Percentiles rank a stretch among this genome's conserved stretches.
phyloP scores from a whole-genome alignment of 345 rosid genomes.

The Acer saccharum region DNA sequence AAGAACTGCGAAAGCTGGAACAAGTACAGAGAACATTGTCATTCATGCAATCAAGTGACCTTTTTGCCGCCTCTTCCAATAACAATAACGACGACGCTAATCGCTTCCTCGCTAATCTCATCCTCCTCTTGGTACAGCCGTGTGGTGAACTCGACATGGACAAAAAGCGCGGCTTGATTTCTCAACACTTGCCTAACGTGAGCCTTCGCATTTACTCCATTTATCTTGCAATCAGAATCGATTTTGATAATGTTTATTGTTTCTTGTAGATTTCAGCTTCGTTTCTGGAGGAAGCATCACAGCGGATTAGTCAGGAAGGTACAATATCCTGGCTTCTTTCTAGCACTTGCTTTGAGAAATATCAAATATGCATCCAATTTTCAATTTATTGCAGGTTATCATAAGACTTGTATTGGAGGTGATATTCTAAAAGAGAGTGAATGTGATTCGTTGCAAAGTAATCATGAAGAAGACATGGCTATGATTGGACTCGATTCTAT shows the following conservation, averaged over 20 bases:
- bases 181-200: conserved; percentile 58
- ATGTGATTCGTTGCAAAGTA: conserved; percentile 10
- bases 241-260: neutral
- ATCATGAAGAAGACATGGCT: conserved; percentile 34
- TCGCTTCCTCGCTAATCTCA: conserved; percentile 68
- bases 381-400: conserved; percentile 22
- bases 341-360: neutral
- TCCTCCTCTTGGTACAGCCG: conserved; percentile 68
- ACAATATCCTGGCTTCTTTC: neutral
- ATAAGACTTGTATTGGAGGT: conserved; percentile 19
- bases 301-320: conserved; percentile 26
- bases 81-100: conserved; percentile 32
- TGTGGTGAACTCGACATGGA: conserved; percentile 60
- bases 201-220: conserved; percentile 8
- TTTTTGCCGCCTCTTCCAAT: conserved; percentile 29
- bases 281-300: conserved; percentile 57
- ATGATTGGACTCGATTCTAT: conserved; percentile 74
- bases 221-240: neutral
- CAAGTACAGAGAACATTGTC: conserved; percentile 54
- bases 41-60: conserved; percentile 43
- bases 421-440: conserved; percentile 18
- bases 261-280: conserved; percentile 45
- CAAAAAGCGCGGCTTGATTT: conserved; percentile 42
- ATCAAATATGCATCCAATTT: neutral
- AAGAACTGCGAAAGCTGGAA: conserved; percentile 74